Evolutionary conservation across 139 green algal species (phyloP), one percentile per base, ranked within the genome.

Genomic region (Monoraphidium neglectum): DNA sequence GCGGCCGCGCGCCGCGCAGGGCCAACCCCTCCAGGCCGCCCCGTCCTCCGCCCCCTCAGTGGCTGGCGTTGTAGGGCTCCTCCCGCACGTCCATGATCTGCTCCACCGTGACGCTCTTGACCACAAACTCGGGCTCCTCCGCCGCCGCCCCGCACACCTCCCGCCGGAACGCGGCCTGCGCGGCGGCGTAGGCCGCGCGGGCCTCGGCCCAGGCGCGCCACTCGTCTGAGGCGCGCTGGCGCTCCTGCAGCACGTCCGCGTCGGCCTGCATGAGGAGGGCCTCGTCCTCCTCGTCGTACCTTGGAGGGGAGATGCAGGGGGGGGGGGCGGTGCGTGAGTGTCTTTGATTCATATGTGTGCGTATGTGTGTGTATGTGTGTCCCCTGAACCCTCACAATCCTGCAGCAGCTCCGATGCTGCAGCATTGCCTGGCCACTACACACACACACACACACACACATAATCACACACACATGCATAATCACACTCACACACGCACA

Each of bases 231-330:
- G 91, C 57, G n/a, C 53, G 60, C 74, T 92, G 70, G 21, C 92
- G 85, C 79, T 94, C 90, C n/a, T 83, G 76, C 68, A 97, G 65
- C 64, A 97, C 83, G 59, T 95, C 90, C 36, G 78, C 82, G 68
- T 97, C 92, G 24, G 87, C 87, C 88, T 93, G 84, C 36, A 60
- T 78, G 53, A 94, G 78, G 37, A 98, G 78, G 28, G 83, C 84
- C 85, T 97, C 93, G 82, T 99, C 95, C 81, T 97, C 90, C 87
- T 97, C 92, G 59, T 98, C 93, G 84, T 96, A 99, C 51, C 82
- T 72, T 1, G 37, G 53, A 8, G 35, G 46, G 8, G 43, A 51
- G 43, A 12, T 51, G 8, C 12, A 8, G 43, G 43, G 43, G 43
- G 43, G 43, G 8, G 12, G 43, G 43, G 43, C 43, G 43, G 43